Conservation (phyloP, 495 filamentous ascomycete genomes). For the Penicillium riverlandense region DNA sequence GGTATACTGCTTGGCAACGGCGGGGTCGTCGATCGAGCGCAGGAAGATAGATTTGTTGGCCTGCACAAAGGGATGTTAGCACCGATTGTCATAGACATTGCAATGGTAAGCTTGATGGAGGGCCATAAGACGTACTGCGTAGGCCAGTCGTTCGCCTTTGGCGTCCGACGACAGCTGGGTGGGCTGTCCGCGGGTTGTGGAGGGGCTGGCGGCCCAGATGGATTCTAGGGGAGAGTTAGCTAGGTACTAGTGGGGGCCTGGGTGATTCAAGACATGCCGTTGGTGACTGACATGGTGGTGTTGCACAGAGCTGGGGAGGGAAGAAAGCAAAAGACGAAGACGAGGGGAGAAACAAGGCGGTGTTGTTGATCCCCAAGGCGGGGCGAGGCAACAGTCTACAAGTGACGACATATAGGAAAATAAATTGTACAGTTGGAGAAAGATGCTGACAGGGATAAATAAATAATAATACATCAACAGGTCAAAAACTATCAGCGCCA, state of each 20-base stretch:
- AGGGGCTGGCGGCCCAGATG: constrained; percentile 70
- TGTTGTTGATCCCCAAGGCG: too few species aligned
- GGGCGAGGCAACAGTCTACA: too few species aligned
- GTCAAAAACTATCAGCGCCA: too few species aligned
- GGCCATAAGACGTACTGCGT: constrained; percentile 59
- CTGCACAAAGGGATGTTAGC: constrained; percentile 33
- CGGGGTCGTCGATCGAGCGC: constrained; percentile 83
- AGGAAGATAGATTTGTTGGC: constrained; percentile 95
- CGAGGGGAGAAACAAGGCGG: neutral
- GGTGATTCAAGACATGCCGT: constrained; percentile 19
- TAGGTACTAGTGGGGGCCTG: neutral
- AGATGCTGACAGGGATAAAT: too few species aligned
- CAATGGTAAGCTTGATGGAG: neutral
- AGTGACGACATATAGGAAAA: too few species aligned
- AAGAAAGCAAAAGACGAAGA: constrained; percentile 1
- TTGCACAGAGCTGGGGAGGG: constrained; percentile 1
- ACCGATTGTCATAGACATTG: constrained; percentile 6
- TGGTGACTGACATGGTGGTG: constrained; percentile 37
- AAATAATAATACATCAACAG: too few species aligned
- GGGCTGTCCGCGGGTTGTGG: constrained; percentile 77
- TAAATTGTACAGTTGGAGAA: too few species aligned
- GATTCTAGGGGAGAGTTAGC: constrained; percentile 40
- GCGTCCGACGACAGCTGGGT: constrained; percentile 85
- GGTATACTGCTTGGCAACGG: constrained; percentile 77
- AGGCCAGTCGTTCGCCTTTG: constrained; percentile 89